Evolutionary conservation across 768 basidiomycete species (phyloP).

Genomic region (Gloeophyllum trabeum): DNA sequence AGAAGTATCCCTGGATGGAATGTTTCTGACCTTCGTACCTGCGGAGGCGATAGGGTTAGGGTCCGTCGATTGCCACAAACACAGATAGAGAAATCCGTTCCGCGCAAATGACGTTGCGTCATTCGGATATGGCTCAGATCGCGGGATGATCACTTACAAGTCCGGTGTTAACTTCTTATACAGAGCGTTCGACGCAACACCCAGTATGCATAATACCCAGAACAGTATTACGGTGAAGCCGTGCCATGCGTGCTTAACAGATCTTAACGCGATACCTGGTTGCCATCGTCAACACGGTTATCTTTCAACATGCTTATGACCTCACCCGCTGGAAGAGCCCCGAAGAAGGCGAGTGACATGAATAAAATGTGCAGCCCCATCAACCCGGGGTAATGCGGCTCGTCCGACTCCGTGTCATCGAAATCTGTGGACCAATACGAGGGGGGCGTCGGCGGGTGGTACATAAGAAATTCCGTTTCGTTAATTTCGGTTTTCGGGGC

Average conservation of each 20-base stretch:
- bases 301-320: conserved; percentile 4
- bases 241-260: conserved; percentile 60
- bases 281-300: background rate
- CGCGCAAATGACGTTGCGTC: no score
- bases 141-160: conserved; percentile 41
- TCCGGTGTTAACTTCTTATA: conserved; percentile 77
- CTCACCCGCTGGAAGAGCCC: conserved; percentile 71
- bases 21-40: conserved; percentile 67
- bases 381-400: conserved; percentile 47
- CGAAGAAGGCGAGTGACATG: conserved; percentile 76
- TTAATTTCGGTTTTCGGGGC: conserved; percentile 55
- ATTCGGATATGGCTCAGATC: background rate
- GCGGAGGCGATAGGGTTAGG: conserved; percentile 2
- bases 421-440: conserved; percentile 81
- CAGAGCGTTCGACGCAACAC: conserved; percentile 53
- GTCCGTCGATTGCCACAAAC: conserved; percentile 5
- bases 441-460: conserved; percentile 60
- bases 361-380: conserved; percentile 65
- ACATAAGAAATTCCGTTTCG: conserved; percentile 59
- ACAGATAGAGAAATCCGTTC: no score
- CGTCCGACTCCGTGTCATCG: conserved; percentile 33
- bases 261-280: conserved; percentile 70
- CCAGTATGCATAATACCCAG: conserved; percentile 48
- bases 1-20: conserved; percentile 47
- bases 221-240: conserved; percentile 49